Percentiles rank a stretch among this genome's conserved stretches.
Evolutionary conservation across 768 basidiomycete species (phyloP).

Genomic region (Amanita muscaria): DNA sequence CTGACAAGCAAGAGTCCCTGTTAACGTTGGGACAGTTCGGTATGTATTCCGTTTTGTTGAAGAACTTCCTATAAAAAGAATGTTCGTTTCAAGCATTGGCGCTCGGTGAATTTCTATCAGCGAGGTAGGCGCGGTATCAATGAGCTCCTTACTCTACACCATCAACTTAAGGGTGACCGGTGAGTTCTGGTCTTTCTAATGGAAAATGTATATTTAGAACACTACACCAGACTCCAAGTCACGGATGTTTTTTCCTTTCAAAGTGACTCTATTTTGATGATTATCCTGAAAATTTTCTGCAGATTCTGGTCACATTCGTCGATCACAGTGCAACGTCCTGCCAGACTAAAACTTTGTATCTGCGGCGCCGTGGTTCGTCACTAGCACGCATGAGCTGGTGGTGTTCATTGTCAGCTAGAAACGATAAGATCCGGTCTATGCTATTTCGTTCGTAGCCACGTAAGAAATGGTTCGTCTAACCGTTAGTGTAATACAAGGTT

Average conservation of each 20-base stretch:
- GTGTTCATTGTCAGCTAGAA: background rate
- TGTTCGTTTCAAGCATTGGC: constrained; percentile 24
- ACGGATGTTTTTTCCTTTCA: constrained; percentile 33
- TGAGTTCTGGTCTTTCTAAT: constrained; percentile 17
- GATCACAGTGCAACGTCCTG: constrained; percentile 45
- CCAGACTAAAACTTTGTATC: constrained; percentile 51
- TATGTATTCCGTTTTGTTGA: constrained; percentile 14
- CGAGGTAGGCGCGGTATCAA: too few species aligned
- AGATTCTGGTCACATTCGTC: background rate
- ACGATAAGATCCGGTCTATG: constrained; percentile 37
- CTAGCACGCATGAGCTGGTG: constrained; percentile 49
- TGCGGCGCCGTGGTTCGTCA: constrained; percentile 50
- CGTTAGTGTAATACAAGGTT: constrained; percentile 26
- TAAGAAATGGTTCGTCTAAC: constrained; percentile 22
- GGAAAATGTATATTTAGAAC: background rate
- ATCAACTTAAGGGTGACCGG: too few species aligned
- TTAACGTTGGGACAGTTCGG: constrained; percentile 44
- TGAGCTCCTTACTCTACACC: too few species aligned
- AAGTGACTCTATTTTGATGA: constrained; percentile 34
- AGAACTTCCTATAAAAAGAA: background rate
- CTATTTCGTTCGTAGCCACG: constrained; percentile 31
- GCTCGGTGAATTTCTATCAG: constrained; percentile 25
- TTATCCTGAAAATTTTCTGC: constrained; percentile 15
- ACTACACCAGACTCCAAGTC: constrained; percentile 30
- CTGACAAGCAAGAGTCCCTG: constrained; percentile 27